Percentiles rank a stretch among this genome's conserved stretches.
Conservation (phyloP, 1,139 yeast genomes). For the Ogataea hybrid region DNA sequence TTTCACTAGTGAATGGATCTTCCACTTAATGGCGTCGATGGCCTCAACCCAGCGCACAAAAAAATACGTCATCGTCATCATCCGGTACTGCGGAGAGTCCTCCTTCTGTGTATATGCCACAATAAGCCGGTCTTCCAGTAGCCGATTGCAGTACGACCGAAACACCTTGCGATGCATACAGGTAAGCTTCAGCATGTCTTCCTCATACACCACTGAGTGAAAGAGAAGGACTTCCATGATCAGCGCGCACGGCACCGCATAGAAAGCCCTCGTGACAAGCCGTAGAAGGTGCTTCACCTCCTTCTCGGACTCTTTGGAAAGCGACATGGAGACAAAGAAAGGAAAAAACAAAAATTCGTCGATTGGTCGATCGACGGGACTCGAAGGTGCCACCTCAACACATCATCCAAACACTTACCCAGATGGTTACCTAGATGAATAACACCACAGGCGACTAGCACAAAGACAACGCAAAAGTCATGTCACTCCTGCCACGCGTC, state of each 20-base stretch:
- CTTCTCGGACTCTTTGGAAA: constrained; percentile 14
- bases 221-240: constrained; percentile 86
- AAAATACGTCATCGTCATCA: constrained; percentile 74
- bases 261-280: constrained; percentile 84
- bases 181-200: constrained; percentile 75
- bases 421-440: no score
- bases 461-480: no score
- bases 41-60: constrained; percentile 91
- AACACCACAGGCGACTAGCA: no score
- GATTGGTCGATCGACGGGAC: neutral
- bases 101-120: constrained; percentile 75
- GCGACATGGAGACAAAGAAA: constrained; percentile 8
- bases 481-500: no score
- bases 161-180: constrained; percentile 87
- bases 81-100: constrained; percentile 69
- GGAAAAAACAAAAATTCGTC: neutral
- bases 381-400: neutral
- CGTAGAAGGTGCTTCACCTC: constrained; percentile 33
- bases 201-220: constrained; percentile 93
- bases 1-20: constrained; percentile 83
- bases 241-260: constrained; percentile 77
- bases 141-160: constrained; percentile 73
- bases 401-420: neutral
- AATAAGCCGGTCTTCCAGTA: constrained; percentile 79
- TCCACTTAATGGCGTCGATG: constrained; percentile 95